Evolutionary conservation across 1,139 yeast species (phyloP), one percentile per base, ranked within the genome.

Genomic region (Geotrichum phurueaensis): DNA sequence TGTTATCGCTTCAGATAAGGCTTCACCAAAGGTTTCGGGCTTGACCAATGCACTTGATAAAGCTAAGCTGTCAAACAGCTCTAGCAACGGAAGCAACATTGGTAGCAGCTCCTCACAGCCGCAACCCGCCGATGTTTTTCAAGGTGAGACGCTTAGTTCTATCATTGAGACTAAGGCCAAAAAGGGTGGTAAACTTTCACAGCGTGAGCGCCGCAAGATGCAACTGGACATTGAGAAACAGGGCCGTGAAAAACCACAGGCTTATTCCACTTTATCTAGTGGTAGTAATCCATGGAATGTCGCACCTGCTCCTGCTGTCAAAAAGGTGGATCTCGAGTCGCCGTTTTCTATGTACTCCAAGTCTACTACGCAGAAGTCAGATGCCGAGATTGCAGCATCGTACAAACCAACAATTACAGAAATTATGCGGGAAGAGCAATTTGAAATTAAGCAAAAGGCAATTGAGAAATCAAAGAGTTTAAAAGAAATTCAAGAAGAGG

Each of bases 401-500:
- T 52, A 39, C 10, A 53, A 47, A 6, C 70, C 73, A 2, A 72
- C 75, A 3, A 64, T 77, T 55, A 73, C 75, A 1, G 79, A 76
- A 12, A 75, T 78, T 49, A 77, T 77, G 31, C 73, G 75, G 23
- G 79, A 80, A 59, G 89, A 85, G 66, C 80, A 85, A 56, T 75
- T 79, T 29, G 75, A 75, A 66, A 70, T 77, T 6, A 80, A 79
- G 61, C 73, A 67, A 48, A 75, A 74, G 58, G 72, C 73, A 51
- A 65, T 70, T n/a, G 75, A 70, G 61, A 65, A 62, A 50, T 66
- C 68, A 43, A 79, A 75, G 63, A 80, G 87, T 2, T 74, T 89
- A 49, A 83, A 80, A 51, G 96, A 89, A 64, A 81, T 88, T 57
- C 90, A 85, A 71, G 84, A 85, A 66, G 96, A 89, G 67, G 89